Evolutionary conservation across 2,329 filamentous ascomycete genomes (phyloP).

Genomic region (Didymosphaeria variabile): DNA sequence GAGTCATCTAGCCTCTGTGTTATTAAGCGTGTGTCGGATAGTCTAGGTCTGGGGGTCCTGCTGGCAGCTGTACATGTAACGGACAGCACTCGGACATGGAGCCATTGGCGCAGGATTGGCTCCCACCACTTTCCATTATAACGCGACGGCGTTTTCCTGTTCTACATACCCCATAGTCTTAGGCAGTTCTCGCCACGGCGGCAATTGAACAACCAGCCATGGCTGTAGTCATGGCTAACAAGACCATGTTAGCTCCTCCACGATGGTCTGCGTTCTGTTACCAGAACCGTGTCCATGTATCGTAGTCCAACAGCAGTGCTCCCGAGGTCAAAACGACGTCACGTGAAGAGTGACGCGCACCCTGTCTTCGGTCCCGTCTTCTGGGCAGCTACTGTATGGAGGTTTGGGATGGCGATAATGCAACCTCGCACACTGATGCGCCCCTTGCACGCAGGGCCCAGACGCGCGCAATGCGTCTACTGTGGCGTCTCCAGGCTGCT

Average conservation of each 20-base stretch:
- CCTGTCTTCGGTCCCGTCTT: slow-evolving; percentile 5
- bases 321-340: neutral
- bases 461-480: neutral
- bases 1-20: slow-evolving; percentile 4
- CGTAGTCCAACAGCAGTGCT: neutral
- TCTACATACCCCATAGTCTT: neutral
- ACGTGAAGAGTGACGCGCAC: too few species aligned
- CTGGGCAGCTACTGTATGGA: neutral
- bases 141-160: neutral
- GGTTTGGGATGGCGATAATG: slow-evolving; percentile 1
- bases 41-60: neutral
- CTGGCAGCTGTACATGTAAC: neutral
- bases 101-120: neutral
- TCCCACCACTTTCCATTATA: neutral
- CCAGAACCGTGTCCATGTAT: too few species aligned
- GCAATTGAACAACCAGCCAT: neutral
- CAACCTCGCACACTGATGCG: neutral
- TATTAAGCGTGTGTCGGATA: slow-evolving; percentile 6
- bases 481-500: slow-evolving; percentile 1
- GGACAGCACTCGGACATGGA: slow-evolving; percentile 6
- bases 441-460: neutral
- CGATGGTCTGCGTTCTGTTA: neutral
- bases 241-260: neutral
- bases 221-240: slow-evolving; percentile 1
- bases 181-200: slow-evolving; percentile 1